Evolutionary conservation across 2,329 filamentous ascomycete species (phyloP).

Genomic region (Fusarium sp.): DNA sequence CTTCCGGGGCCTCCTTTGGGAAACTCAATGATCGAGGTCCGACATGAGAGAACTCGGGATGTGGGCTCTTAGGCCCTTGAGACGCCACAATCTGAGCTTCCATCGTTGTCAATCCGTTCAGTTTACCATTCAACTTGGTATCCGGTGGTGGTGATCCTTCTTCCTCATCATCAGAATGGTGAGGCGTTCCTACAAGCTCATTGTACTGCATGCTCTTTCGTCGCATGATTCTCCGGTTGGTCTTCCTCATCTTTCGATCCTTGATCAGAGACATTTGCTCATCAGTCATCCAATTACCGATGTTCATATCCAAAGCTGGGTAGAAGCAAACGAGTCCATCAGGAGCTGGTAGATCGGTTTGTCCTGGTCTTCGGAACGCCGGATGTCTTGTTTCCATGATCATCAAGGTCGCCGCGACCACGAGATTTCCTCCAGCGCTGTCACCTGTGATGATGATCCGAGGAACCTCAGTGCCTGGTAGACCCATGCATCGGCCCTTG

Average conservation of each 20-base stretch:
- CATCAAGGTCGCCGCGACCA: slow-evolving; percentile 84
- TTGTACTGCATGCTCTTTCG: slow-evolving; percentile 92
- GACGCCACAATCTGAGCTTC: slow-evolving; percentile 20
- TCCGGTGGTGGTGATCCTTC: slow-evolving; percentile 50
- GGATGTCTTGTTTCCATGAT: slow-evolving; percentile 78
- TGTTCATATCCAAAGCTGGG: slow-evolving; percentile 94
- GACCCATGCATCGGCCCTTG: slow-evolving; percentile 57
- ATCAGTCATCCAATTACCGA: slow-evolving; percentile 98
- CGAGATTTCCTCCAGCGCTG: slow-evolving; percentile 62
- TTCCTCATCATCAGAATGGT: slow-evolving; percentile 80
- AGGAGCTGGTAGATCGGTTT: slow-evolving; percentile 75
- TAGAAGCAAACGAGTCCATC: slow-evolving; percentile 89
- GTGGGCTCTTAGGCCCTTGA: slow-evolving; percentile 49
- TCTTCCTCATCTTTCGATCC: slow-evolving; percentile 80
- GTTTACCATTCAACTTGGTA: slow-evolving; percentile 9
- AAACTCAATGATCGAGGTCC: slow-evolving; percentile 53
- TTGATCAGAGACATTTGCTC: slow-evolving; percentile 96
- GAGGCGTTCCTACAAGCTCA: slow-evolving; percentile 83
- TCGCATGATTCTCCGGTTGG: slow-evolving; percentile 80
- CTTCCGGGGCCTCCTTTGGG: slow-evolving; percentile 29
- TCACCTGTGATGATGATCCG: slow-evolving; percentile 60
- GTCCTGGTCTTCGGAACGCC: slow-evolving; percentile 47
- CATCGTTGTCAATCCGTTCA: slow-evolving; percentile 11
- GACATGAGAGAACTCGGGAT: slow-evolving; percentile 64
- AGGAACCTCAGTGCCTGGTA: slow-evolving; percentile 55